phyloP scores from a whole-genome alignment of 371 early-diverging fungal species.

The Apophysomyces trapeziformis region DNA sequence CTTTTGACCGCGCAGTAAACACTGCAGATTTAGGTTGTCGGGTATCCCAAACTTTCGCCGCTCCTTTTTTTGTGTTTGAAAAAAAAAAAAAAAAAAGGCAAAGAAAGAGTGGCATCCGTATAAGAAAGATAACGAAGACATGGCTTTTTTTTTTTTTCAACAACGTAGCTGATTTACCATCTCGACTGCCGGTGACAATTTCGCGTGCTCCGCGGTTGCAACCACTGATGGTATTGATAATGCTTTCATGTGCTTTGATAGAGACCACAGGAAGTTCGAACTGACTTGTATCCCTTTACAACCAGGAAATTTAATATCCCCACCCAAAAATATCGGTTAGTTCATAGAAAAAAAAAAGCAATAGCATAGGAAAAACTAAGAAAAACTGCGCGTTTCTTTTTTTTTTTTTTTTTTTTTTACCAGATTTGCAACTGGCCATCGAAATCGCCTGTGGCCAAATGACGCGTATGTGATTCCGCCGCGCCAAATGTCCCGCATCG shows the following conservation, averaged over 20 bases:
- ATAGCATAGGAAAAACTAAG: not conserved
- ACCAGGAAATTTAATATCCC: not conserved
- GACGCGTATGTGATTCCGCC: constrained; percentile 54
- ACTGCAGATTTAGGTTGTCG: constrained; percentile 71
- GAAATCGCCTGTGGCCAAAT: constrained; percentile 80
- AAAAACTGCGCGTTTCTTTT: too few species aligned
- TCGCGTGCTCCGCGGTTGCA: constrained; percentile 69
- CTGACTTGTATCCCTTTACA: constrained; percentile 70
- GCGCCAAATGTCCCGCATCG: constrained; percentile 74
- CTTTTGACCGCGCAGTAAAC: constrained; percentile 59
- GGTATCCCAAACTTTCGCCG: constrained; percentile 83
- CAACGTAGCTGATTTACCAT: constrained; percentile 49
- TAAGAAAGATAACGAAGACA: too few species aligned
- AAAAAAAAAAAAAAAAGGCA: too few species aligned
- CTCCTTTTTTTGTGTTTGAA: constrained; percentile 32
- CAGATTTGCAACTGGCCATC: constrained; percentile 71
- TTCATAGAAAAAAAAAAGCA: not conserved
- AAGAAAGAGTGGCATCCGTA: too few species aligned
- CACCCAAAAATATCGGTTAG: not conserved
- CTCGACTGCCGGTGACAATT: constrained; percentile 76
- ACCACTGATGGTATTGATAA: constrained; percentile 81
- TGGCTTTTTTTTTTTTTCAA: not conserved
- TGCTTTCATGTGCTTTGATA: constrained; percentile 71
- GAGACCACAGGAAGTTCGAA: constrained; percentile 63
- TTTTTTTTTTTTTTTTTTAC: constrained; percentile 22